Base-by-base conservation (phyloP, 2,329 filamentous ascomycete genomes). In the Grosmannia clavigera region DNA sequence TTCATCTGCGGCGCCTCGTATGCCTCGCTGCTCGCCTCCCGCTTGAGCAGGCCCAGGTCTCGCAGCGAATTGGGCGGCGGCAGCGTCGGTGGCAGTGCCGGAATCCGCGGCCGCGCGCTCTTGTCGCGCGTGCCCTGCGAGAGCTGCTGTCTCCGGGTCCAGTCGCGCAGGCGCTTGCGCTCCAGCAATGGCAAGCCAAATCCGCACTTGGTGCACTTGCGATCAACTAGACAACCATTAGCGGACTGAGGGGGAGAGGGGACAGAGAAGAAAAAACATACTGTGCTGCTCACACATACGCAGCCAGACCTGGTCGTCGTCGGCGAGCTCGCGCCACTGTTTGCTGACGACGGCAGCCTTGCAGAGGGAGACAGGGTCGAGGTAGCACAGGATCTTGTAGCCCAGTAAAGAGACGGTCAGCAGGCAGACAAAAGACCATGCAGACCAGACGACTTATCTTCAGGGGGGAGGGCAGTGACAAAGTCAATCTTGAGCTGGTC, bases 401-500 rank as follows among this genome's bases (percentile, higher is more conserved):
- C 91, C 90, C 38, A 99, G 81, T 65, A 33, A 4, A 4, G 40
- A 3, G 52, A 3, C 19, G 33, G 59, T 63, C 60, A 61, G 58
- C 19, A 31, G 29, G 14, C 19, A n/a, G 14, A 25, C 3, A 50
- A 5, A 50, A 29, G 16, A 46, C 12, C 14, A 48, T 3, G 14
- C 29, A 14, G 16, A 31, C 22, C 9, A n/a, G 27, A 5, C 10
- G 9, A 63, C 61, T 38, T 58, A 65, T 63, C 61, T 74, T 99
- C 94, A 50, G 87, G 81, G 5, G 94, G 94, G 0, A 99, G 79
- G 7, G 92, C 91, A 40, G 87, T 84, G 57, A 99, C 77, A 70
- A 97, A 99, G 74, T 99, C 94, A 75, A 99, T 97, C 72, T 95
- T 94, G 68, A 99, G 92, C 64, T 97, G 86, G 65, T 97, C 92